Percentiles rank a stretch among this genome's conserved stretches.
Conservation (phyloP, 75 land plant genomes). For the Picea sitchensis region DNA sequence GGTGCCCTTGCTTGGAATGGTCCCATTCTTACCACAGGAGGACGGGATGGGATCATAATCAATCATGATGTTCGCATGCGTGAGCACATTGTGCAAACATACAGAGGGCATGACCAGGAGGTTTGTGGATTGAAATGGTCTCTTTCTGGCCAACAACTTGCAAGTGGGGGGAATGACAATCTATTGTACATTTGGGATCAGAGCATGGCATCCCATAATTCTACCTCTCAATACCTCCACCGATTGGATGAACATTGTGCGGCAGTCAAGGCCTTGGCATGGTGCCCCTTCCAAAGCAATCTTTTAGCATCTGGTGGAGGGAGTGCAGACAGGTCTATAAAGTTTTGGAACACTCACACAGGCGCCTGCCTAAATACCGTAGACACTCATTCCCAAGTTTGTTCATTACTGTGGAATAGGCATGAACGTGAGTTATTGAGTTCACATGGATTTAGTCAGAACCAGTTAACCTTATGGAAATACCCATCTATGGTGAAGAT, state of each 20-base stretch:
- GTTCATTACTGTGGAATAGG: conserved; percentile 78
- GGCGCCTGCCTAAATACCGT: conserved; percentile 74
- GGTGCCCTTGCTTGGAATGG: conserved; percentile 73
- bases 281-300: conserved; percentile 84
- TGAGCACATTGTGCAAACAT: conserved; percentile 34
- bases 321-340: conserved; percentile 47
- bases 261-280: conserved; percentile 77
- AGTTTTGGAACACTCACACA: conserved; percentile 66
- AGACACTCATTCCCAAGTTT: conserved; percentile 85
- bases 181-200: conserved; percentile 69
- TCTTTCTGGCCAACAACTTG: conserved; percentile 59
- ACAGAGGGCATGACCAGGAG: conserved; percentile 58
- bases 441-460: conserved; percentile 76
- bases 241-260: conserved; percentile 64
- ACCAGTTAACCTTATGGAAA: conserved; percentile 65
- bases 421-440: conserved; percentile 82
- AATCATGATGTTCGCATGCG: conserved; percentile 69
- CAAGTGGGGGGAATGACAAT: conserved; percentile 83
- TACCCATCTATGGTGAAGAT: conserved; percentile 74
- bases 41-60: conserved; percentile 56
- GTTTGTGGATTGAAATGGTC: conserved; percentile 86
- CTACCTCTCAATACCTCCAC: conserved; percentile 49
- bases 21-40: conserved; percentile 72
- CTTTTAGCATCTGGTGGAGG: conserved; percentile 66
- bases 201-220: conserved; percentile 27